Base-by-base conservation (phyloP, 1,284 basidiomycete genomes). In the Malassezia globosa region DNA sequence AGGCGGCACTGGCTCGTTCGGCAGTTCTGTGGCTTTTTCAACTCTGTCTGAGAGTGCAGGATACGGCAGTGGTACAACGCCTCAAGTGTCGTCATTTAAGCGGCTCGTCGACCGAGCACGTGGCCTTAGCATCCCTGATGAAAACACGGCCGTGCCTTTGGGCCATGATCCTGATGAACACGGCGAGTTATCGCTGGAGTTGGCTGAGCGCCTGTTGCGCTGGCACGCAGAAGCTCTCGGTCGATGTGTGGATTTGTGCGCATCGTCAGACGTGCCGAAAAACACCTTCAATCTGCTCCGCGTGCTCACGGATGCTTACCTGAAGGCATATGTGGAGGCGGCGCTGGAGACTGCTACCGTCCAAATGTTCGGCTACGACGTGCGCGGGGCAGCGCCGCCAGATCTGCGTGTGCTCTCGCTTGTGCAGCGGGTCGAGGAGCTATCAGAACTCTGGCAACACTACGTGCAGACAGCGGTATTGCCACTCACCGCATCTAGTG, bases 361-460 rank as follows among this genome's bases (percentile, higher is more conserved):
- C 13, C 80, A 81, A 35, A 73, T 92, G 3, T 84, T 90, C 40
- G 75, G 78, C 7, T 72, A 72, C 48, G 92, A 97, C 64, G 58
- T 46, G 21, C 55, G 66, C 1, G 54, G 51, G n/a, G 34, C 55
- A 5, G 44, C 51, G 4, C 51, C 67, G 46, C 48, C 59, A 5
- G 79, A 85, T 16, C 75, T 96, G 3, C 11, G 25, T 16, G 35
- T 46, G 5, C 26, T 61, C 25, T 22, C 35, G n/a, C 78, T 85
- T 14, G 75, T 97, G 50, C 80, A 78, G 55, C 77, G 79, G 1
- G 81, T 84, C n/a, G 89, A 94, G 72, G 79, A 94, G 43, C 83
- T 94, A 51, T 86, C 85, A 63, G 85, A 94, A 66, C 78, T 99
- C 3, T 96, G 90, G 90, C 94, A 97, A 72, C 85, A 88, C 71